These are phyloP conservation scores for Podospora pseudopauciseta DNA, from an alignment of 495 filamentous ascomycete genomes.

Conservation along the genomic window DNA sequence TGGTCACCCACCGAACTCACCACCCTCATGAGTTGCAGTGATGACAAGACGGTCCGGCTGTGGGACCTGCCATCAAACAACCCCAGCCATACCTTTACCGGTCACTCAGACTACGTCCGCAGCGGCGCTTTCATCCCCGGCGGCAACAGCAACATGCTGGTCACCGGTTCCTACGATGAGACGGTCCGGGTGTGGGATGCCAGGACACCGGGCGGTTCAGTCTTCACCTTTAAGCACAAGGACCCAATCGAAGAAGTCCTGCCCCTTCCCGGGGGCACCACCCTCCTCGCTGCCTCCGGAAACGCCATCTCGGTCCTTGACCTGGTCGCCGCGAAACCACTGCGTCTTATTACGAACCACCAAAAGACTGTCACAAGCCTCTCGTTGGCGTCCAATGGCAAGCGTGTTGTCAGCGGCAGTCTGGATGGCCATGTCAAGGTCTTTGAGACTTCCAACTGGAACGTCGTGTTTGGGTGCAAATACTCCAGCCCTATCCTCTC, in stretches of 20 bases:
- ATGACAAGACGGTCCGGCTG: slow-evolving; percentile 85
- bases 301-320: slow-evolving; percentile 93
- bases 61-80: slow-evolving; percentile 87
- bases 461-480: slow-evolving; percentile 85
- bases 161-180: slow-evolving; percentile 89
- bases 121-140: slow-evolving; percentile 82
- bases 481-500: slow-evolving; percentile 88
- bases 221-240: slow-evolving; percentile 89
- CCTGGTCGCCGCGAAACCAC: slow-evolving; percentile 81
- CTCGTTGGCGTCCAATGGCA: slow-evolving; percentile 67
- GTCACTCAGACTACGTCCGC: slow-evolving; percentile 90
- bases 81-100: slow-evolving; percentile 72
- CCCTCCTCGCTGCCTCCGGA: slow-evolving; percentile 76
- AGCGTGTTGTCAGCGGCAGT: slow-evolving; percentile 76
- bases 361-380: slow-evolving; percentile 96
- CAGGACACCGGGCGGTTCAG: slow-evolving; percentile 59
- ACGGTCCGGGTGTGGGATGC: slow-evolving; percentile 95
- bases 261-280: slow-evolving; percentile 80
- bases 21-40: slow-evolving; percentile 73
- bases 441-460: slow-evolving; percentile 88
- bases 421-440: slow-evolving; percentile 96
- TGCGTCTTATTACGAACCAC: slow-evolving; percentile 84
- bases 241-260: slow-evolving; percentile 82
- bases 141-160: slow-evolving; percentile 66
- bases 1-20: slow-evolving; percentile 87